Evolutionary conservation across 352 stramenopile species (phyloP).

Genomic region (Pythium monospermum): DNA sequence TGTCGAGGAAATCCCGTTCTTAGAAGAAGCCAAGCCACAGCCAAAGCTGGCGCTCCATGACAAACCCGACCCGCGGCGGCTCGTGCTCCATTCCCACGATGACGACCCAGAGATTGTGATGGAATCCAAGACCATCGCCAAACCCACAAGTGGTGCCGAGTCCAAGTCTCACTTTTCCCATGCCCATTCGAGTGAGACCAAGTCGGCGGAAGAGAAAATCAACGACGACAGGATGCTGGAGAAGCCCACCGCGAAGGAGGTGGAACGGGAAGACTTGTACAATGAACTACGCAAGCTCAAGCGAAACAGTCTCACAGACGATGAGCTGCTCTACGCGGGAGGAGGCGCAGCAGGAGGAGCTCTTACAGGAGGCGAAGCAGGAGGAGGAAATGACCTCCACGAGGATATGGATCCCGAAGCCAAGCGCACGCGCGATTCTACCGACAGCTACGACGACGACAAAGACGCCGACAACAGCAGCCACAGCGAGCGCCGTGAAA

Average conservation of each 20-base stretch:
- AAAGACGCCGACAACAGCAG: conserved; percentile 28
- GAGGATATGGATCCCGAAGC: conserved; percentile 24
- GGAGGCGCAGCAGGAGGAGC: too few species aligned
- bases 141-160: conserved; percentile 9
- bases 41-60: conserved; percentile 20
- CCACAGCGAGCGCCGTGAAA: conserved; percentile 36
- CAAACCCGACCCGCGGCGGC: background rate
- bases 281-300: conserved; percentile 56
- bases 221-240: conserved; percentile 20
- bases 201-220: conserved; percentile 22
- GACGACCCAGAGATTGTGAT: conserved; percentile 57
- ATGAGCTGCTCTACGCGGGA: conserved; percentile 17
- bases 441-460: conserved; percentile 24
- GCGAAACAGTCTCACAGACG: conserved; percentile 26
- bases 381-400: conserved; percentile 10
- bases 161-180: too few species aligned
- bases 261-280: conserved; percentile 40
- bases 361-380: too few species aligned
- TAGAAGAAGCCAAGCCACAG: conserved; percentile 50
- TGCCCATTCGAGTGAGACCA: too few species aligned
- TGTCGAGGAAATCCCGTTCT: conserved; percentile 74
- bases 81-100: conserved; percentile 21
- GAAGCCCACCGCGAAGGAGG: conserved; percentile 16
- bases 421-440: conserved; percentile 9
- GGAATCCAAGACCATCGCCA: conserved; percentile 35